These are phyloP conservation scores for Polyporus arcularius DNA, from an alignment of 768 basidiomycete species.

Conservation along the genomic window DNA sequence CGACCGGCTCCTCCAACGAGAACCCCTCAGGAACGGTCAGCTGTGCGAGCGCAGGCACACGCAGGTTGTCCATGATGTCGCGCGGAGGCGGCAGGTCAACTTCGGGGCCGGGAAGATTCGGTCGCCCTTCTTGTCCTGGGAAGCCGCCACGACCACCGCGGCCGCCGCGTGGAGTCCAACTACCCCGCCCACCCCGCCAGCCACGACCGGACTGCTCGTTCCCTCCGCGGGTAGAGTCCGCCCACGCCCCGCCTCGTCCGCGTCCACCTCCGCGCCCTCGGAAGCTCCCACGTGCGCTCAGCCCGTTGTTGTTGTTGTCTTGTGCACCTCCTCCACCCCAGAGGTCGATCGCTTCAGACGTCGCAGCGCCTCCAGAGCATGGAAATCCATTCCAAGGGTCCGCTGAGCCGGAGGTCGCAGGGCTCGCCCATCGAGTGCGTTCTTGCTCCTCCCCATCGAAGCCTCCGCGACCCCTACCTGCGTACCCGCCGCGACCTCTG, in stretches of 20 bases:
- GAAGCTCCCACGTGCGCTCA: not conserved
- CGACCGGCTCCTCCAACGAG: not conserved
- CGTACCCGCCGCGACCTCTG: not conserved
- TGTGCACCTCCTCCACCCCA: not conserved
- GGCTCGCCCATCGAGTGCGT: no score
- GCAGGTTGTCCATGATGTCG: conserved; percentile 12
- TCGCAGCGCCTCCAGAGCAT: no score
- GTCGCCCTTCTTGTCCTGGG: not conserved
- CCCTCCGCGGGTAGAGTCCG: no score
- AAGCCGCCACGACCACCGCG: not conserved
- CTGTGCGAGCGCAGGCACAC: conserved; percentile 1
- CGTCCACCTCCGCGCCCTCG: not conserved
- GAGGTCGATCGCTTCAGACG: not conserved
- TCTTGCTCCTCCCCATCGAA: not conserved
- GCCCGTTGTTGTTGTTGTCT: not conserved
- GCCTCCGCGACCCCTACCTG: not conserved
- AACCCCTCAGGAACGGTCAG: conserved; percentile 4
- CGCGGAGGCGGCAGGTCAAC: conserved; percentile 14
- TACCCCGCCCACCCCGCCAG: no score
- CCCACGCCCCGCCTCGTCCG: not conserved
- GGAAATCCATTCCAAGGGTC: no score
- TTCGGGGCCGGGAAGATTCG: not conserved
- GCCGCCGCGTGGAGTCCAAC: not conserved
- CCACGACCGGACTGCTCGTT: no score
- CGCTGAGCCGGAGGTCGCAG: no score